phyloP scores from a whole-genome alignment of 164 flowering plant species.

The Nelumbo lutea region DNA sequence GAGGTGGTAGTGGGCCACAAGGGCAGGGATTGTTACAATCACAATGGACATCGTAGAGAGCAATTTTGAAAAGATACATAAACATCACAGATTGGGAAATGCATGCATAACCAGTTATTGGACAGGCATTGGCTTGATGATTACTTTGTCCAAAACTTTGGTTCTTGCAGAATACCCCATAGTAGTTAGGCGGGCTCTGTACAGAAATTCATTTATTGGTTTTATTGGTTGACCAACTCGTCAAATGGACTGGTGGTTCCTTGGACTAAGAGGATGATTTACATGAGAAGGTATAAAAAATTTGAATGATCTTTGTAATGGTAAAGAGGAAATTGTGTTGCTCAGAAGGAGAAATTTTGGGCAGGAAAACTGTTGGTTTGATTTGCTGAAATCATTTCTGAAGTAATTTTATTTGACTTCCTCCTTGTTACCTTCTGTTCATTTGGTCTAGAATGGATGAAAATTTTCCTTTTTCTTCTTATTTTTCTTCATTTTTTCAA shows the following conservation, averaged over 20 bases:
- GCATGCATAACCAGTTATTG: background rate
- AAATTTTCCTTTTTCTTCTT: too few species aligned
- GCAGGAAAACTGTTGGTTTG: background rate
- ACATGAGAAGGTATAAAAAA: constrained; percentile 4
- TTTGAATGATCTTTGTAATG: constrained; percentile 12
- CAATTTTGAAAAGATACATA: too few species aligned
- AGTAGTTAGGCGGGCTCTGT: constrained; percentile 24
- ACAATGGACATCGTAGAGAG: background rate
- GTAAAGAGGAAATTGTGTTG: constrained; percentile 5
- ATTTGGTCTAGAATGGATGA: too few species aligned
- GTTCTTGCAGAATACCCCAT: constrained; percentile 5
- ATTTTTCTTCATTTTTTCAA: too few species aligned
- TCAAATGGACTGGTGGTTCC: background rate
- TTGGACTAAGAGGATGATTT: constrained; percentile 7
- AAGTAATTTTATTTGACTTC: background rate
- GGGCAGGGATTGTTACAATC: background rate
- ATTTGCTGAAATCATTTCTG: background rate
- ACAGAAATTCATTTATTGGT: constrained; percentile 49
- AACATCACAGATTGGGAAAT: background rate
- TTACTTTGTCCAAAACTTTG: background rate
- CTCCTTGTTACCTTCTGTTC: too few species aligned
- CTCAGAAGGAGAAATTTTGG: background rate
- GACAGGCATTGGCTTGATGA: background rate
- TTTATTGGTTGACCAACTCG: constrained; percentile 24
- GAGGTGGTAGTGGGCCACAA: background rate